Percentiles rank a stretch among this genome's conserved stretches.
Evolutionary conservation across 768 basidiomycete genomes (phyloP).

Genomic region (Fomitopsis pulvina): DNA sequence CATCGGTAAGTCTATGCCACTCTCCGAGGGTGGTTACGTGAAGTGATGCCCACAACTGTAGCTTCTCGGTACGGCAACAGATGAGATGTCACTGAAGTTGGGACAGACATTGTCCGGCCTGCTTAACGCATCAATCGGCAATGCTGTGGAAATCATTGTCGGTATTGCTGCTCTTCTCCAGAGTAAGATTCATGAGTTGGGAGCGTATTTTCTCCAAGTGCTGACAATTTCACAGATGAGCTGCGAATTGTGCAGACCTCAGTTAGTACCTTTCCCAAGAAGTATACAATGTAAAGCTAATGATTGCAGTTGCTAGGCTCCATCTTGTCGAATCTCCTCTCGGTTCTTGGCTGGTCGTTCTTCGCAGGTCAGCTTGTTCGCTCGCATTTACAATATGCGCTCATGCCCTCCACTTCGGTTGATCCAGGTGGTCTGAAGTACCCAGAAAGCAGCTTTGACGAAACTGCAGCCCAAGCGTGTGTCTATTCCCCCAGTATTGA

Average conservation of each 20-base stretch:
- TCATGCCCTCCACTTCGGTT: too few species aligned
- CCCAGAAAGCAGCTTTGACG: constrained; percentile 67
- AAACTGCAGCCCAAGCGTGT: constrained; percentile 83
- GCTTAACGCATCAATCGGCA: constrained; percentile 79
- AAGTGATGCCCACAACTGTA: constrained; percentile 19
- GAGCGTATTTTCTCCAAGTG: neutral
- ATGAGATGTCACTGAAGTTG: constrained; percentile 70
- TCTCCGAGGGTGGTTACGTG: too few species aligned
- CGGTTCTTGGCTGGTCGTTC: constrained; percentile 90
- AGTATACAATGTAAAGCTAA: too few species aligned
- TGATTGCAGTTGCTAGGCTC: constrained; percentile 85
- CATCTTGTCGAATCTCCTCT: constrained; percentile 82
- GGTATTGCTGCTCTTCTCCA: constrained; percentile 79
- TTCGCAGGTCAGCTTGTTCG: constrained; percentile 77
- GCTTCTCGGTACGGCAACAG: constrained; percentile 77
- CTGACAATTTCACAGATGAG: constrained; percentile 40
- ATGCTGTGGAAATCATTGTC: constrained; percentile 86
- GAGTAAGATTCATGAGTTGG: constrained; percentile 37
- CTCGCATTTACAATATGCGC: too few species aligned
- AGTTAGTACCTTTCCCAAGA: constrained; percentile 34
- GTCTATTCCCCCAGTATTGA: neutral
- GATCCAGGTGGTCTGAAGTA: constrained; percentile 55
- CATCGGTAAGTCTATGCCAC: constrained; percentile 48
- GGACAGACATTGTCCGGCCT: constrained; percentile 85
- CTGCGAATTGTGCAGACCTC: constrained; percentile 90